A percentile compares a stretch with the other conserved stretches of the same genome.
Conservation (phyloP, 2,329 filamentous ascomycete genomes). For the Grosmannia clavigera region DNA sequence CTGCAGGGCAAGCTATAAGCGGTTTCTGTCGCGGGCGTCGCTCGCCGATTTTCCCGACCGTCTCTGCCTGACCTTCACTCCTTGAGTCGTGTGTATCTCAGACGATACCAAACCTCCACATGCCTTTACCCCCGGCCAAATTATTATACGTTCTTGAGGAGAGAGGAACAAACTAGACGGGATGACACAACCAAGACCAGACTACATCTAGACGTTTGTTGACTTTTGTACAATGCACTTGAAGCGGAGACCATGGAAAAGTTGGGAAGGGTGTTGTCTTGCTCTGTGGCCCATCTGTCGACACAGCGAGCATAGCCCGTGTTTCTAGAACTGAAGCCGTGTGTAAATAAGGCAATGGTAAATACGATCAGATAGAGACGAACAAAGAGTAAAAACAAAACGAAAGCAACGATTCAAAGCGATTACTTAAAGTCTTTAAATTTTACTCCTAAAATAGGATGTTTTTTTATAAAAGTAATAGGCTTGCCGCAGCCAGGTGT, state of each 20-base stretch:
- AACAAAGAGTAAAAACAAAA: background rate
- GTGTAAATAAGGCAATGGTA: background rate
- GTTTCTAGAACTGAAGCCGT: background rate
- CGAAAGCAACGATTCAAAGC: background rate
- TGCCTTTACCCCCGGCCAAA: background rate
- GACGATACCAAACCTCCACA: background rate
- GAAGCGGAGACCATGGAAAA: too few relatives aligned
- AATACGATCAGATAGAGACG: background rate
- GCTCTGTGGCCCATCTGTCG: background rate
- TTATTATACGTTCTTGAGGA: too few relatives aligned
- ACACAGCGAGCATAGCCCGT: background rate
- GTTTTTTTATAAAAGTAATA: too few relatives aligned
- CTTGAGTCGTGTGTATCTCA: background rate
- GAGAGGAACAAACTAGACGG: background rate
- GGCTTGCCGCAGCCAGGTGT: background rate
- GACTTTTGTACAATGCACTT: too few relatives aligned
- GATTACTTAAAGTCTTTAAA: too few relatives aligned
- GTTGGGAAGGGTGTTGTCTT: background rate
- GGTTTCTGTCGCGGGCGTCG: background rate
- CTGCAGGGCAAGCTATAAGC: slow-evolving; percentile 66
- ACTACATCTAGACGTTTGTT: background rate
- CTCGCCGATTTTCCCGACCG: background rate
- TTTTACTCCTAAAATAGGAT: too few relatives aligned
- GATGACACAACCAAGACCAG: background rate
- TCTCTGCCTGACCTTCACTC: background rate